A percentile compares a stretch with the other conserved stretches of the same genome.
Conservation (phyloP, 148 eudicot genomes). For the Nepenthes mirabilis region DNA sequence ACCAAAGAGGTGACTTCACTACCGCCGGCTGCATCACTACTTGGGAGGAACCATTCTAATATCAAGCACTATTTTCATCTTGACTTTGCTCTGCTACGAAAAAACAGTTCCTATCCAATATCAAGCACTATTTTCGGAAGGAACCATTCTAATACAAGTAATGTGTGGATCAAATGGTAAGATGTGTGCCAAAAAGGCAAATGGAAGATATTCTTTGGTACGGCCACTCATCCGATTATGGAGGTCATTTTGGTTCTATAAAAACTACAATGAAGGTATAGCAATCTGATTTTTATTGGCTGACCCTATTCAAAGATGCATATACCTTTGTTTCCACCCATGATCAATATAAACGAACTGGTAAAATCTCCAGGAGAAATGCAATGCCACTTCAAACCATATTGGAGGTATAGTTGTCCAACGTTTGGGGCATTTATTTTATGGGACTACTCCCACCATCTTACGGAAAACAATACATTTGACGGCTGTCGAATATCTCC, state of each 20-base stretch:
- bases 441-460: background rate
- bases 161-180: background rate
- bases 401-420: constrained; percentile 3
- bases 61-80: no score
- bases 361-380: background rate
- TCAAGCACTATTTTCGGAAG: constrained; percentile 1
- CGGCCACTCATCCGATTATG: background rate
- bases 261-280: background rate
- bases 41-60: no score
- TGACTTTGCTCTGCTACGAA: constrained; percentile 2
- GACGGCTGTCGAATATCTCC: background rate
- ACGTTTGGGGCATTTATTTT: constrained; percentile 4
- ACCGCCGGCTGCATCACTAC: no score
- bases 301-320: background rate
- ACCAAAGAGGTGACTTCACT: no score
- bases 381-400: constrained; percentile 4
- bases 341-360: constrained; percentile 1
- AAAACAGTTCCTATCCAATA: constrained; percentile 3
- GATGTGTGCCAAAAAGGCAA: background rate
- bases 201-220: background rate
- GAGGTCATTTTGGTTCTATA: background rate
- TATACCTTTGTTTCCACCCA: background rate
- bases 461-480: background rate
- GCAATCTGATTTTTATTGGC: constrained; percentile 5
- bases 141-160: background rate